Evolutionary conservation across 805 yeast genomes (phyloP).

Genomic region (Millerago galiae): DNA sequence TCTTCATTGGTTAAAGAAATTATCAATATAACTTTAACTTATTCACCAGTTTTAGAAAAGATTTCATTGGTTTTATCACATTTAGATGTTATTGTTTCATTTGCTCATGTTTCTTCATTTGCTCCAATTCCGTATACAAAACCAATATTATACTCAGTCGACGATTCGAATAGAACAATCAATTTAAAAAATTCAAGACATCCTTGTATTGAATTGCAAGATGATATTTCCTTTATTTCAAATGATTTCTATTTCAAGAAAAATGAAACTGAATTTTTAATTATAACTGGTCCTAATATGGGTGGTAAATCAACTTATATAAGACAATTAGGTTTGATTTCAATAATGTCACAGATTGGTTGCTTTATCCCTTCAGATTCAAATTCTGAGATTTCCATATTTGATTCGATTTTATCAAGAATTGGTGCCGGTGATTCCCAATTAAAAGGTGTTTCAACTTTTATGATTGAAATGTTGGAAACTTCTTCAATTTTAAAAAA

Average conservation of each 20-base stretch:
- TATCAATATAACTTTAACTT: conserved; percentile 72
- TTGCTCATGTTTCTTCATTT: conserved; percentile 76
- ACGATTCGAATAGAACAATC: conserved; percentile 39
- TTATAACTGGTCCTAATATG: conserved; percentile 96
- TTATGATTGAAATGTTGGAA: conserved; percentile 95
- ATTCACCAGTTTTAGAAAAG: conserved; percentile 69
- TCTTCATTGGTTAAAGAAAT: conserved; percentile 76
- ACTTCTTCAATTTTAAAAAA: conserved; percentile 80
- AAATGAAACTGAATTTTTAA: conserved; percentile 57
- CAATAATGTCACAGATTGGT: conserved; percentile 84
- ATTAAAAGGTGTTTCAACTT: conserved; percentile 92
- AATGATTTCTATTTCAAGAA: conserved; percentile 73
- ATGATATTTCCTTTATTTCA: conserved; percentile 82
- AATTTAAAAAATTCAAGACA: conserved; percentile 76
- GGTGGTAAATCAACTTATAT: conserved; percentile 96
- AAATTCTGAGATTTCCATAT: conserved; percentile 67
- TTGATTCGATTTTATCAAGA: conserved; percentile 89
- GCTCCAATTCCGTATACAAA: conserved; percentile 79
- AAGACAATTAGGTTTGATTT: conserved; percentile 81
- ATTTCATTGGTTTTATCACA: conserved; percentile 60
- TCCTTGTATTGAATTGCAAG: conserved; percentile 91
- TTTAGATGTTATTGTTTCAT: conserved; percentile 76
- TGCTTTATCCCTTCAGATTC: conserved; percentile 68
- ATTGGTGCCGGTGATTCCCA: conserved; percentile 99
- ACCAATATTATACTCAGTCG: conserved; percentile 61